These are phyloP conservation scores for Sporisorium reilianum DNA, from an alignment of 1,284 basidiomycete genomes.

Conservation along the genomic window DNA sequence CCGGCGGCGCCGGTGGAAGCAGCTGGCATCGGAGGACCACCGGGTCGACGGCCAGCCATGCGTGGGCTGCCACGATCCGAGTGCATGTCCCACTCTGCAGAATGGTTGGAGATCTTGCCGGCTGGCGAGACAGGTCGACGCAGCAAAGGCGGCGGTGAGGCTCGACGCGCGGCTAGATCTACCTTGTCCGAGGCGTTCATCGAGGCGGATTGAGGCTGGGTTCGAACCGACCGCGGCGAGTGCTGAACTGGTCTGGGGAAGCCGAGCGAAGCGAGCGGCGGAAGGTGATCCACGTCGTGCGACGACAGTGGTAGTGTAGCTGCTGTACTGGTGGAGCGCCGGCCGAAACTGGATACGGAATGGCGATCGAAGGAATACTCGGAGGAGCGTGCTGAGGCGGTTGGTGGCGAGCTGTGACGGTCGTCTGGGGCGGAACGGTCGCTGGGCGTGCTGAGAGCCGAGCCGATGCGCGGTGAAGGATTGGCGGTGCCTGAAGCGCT, in stretches of 20 bases:
- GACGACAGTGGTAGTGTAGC: conserved; percentile 18
- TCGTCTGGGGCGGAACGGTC: conserved; percentile 26
- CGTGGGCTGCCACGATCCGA: conserved; percentile 46
- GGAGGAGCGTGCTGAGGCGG: conserved; percentile 35
- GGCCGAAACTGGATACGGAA: conserved; percentile 35
- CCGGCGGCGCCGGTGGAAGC: conserved; percentile 7
- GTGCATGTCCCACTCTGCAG: conserved; percentile 42
- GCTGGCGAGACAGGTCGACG: conserved; percentile 42
- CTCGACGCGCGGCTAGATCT: conserved; percentile 22
- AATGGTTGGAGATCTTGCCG: conserved; percentile 40
- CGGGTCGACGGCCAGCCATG: conserved; percentile 20
- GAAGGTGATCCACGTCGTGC: conserved; percentile 32
- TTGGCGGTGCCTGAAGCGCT: conserved; percentile 4
- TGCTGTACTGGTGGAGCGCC: conserved; percentile 40
- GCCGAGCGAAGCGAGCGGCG: conserved; percentile 20
- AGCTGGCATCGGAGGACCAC: conserved; percentile 16
- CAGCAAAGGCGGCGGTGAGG: conserved; percentile 26
- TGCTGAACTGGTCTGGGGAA: conserved; percentile 10
- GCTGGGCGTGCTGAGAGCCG: conserved; percentile 13
- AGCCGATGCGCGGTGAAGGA: conserved; percentile 31
- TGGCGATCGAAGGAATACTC: conserved; percentile 39
- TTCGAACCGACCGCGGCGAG: conserved; percentile 1
- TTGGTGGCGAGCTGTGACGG: conserved; percentile 38
- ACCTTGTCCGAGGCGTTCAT: conserved; percentile 31
- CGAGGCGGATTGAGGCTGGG: not conserved